Percentiles rank a stretch among this genome's conserved stretches.
phyloP scores from a whole-genome alignment of 345 rosid genomes.

The Brassica carinata region DNA sequence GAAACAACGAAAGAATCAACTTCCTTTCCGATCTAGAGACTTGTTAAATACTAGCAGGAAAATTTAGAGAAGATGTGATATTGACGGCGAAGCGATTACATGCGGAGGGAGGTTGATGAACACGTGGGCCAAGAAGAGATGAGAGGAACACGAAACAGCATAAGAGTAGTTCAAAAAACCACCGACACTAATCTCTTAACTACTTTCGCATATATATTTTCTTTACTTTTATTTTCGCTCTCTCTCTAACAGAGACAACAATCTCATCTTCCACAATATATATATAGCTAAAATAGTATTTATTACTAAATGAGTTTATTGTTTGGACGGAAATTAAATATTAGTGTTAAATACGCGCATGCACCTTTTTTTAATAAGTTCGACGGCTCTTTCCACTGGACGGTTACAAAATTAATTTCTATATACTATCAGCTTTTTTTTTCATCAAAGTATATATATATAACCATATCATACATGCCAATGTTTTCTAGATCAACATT shows the following conservation, averaged over 20 bases:
- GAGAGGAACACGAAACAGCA: conserved; percentile 42
- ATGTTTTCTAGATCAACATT: too few species aligned
- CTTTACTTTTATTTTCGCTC: background rate
- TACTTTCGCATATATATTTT: conserved; percentile 3
- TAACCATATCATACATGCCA: too few species aligned
- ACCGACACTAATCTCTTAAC: conserved; percentile 42
- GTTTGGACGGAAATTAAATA: conserved; percentile 39
- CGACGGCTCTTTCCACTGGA: conserved; percentile 35
- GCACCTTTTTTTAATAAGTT: conserved; percentile 34
- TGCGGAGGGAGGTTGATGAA: conserved; percentile 37
- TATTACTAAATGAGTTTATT: conserved; percentile 24
- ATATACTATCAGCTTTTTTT: background rate
- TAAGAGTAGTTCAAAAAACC: conserved; percentile 36
- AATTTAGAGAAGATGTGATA: background rate
- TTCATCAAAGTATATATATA: too few species aligned
- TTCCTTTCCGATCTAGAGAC: conserved; percentile 7
- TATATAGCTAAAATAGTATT: conserved; percentile 2
- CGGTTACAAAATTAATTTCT: background rate
- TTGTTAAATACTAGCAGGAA: background rate
- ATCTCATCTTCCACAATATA: conserved; percentile 40
- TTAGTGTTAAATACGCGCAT: conserved; percentile 33
- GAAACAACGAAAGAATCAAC: background rate
- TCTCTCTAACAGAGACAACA: conserved; percentile 37
- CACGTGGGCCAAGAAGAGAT: conserved; percentile 45
- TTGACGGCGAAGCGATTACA: conserved; percentile 45